phyloP scores from a whole-genome alignment of 2,329 filamentous ascomycete species.

The Stylonectria norvegica region DNA sequence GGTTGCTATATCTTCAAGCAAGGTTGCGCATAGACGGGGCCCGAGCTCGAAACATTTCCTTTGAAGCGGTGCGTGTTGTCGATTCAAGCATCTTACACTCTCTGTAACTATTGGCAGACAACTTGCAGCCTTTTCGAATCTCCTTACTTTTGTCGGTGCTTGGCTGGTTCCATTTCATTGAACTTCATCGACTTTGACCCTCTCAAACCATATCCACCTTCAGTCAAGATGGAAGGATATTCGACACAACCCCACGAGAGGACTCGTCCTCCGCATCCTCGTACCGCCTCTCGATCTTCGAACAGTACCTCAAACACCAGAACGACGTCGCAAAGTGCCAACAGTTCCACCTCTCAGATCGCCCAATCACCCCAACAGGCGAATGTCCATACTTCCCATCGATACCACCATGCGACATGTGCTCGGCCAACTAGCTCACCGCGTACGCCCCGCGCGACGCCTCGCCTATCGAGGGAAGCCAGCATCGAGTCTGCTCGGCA shows the following conservation, averaged over 20 bases:
- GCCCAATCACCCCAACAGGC: slow-evolving; percentile 35
- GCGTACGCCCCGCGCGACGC: slow-evolving; percentile 38
- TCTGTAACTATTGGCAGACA: too few species aligned
- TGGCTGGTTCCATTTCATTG: neutral
- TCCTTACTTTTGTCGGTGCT: too few species aligned
- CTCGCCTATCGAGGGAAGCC: slow-evolving; percentile 41
- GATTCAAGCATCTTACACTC: too few species aligned
- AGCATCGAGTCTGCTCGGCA: slow-evolving; percentile 40
- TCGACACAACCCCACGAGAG: slow-evolving; percentile 23
- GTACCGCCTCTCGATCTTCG: slow-evolving; percentile 46
- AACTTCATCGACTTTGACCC: too few species aligned
- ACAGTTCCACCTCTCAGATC: slow-evolving; percentile 41
- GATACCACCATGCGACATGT: slow-evolving; percentile 39
- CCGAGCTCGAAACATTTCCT: too few species aligned
- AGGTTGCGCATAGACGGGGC: too few species aligned
- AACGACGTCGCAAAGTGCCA: slow-evolving; percentile 39
- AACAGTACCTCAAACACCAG: slow-evolving; percentile 42
- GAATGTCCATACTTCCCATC: slow-evolving; percentile 36
- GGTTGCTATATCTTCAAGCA: too few species aligned
- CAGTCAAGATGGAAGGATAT: slow-evolving; percentile 30
- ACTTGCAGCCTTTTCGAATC: too few species aligned
- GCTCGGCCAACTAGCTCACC: slow-evolving; percentile 35
- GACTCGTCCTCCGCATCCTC: slow-evolving; percentile 34
- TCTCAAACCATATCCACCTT: too few species aligned
- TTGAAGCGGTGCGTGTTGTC: too few species aligned